Percentiles rank a stretch among this genome's conserved stretches.
phyloP scores from a whole-genome alignment of 2,329 filamentous ascomycete genomes.

The Fusarium sp. region DNA sequence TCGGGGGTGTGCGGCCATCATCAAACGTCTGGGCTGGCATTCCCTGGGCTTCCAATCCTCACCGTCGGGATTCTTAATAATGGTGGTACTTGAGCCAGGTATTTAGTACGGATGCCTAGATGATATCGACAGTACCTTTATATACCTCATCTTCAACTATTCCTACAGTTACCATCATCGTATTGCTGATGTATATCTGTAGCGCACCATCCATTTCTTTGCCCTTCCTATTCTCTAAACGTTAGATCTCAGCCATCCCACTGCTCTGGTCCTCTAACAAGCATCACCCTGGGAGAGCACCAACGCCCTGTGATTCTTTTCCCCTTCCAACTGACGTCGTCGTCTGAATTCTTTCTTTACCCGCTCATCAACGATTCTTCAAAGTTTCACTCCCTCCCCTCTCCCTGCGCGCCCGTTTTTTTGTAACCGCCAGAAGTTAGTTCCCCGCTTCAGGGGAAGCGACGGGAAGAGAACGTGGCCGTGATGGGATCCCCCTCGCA shows the following conservation, averaged over 20 bases:
- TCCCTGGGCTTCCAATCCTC: constrained; percentile 18
- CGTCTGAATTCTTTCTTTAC: constrained; percentile 1
- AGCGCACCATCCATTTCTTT: constrained; percentile 5
- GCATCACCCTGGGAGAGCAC: constrained; percentile 41
- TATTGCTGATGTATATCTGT: constrained; percentile 19
- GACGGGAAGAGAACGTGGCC: constrained; percentile 36
- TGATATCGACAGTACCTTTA: constrained; percentile 5
- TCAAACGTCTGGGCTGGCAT: constrained; percentile 27
- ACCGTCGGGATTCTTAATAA: constrained; percentile 27
- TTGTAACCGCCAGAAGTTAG: constrained; percentile 19
- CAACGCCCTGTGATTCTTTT: constrained; percentile 18
- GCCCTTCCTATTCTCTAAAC: constrained; percentile 1
- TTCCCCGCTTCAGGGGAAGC: constrained; percentile 22
- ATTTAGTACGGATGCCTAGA: constrained; percentile 8
- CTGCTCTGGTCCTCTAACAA: constrained; percentile 43
- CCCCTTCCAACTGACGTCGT: constrained; percentile 23
- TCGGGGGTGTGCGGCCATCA: constrained; percentile 25
- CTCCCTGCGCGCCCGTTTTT: constrained; percentile 22
- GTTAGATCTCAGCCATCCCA: constrained; percentile 36
- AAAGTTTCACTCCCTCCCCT: neutral
- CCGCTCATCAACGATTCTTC: too few species aligned
- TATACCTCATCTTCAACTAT: neutral
- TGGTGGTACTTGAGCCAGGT: neutral
- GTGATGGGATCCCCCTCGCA: constrained; percentile 39
- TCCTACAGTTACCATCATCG: neutral